Conservation (phyloP, 2,329 filamentous ascomycete species). For the Colletotrichum liaoningense region DNA sequence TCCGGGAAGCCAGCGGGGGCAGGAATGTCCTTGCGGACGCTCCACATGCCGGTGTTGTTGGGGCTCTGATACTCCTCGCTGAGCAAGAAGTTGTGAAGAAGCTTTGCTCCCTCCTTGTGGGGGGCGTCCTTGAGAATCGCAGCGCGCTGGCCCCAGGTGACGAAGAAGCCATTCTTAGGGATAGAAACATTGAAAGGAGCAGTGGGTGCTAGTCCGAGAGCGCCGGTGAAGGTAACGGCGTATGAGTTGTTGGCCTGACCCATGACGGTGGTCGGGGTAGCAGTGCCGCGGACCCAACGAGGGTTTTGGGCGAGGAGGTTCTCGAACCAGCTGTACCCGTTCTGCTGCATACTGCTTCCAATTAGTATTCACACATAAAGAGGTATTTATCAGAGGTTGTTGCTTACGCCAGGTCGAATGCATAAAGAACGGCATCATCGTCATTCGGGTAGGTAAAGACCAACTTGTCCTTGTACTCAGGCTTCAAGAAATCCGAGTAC, state of each 20-base stretch:
- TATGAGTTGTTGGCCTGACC: conserved; percentile 40
- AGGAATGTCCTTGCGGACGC: conserved; percentile 48
- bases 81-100: conserved; percentile 60
- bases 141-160: conserved; percentile 60
- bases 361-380: background rate
- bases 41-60: conserved; percentile 43
- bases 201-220: conserved; percentile 34
- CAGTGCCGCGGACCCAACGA: conserved; percentile 63
- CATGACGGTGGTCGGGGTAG: conserved; percentile 53
- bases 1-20: conserved; percentile 44
- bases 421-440: conserved; percentile 65
- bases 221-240: conserved; percentile 48
- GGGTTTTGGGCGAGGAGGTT: conserved; percentile 59
- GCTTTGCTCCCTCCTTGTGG: conserved; percentile 62
- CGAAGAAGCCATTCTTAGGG: conserved; percentile 53
- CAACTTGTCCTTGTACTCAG: conserved; percentile 64
- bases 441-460: conserved; percentile 68
- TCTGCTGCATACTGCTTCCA: conserved; percentile 47
- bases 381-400: background rate
- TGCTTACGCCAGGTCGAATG: conserved; percentile 60
- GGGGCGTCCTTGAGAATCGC: conserved; percentile 61
- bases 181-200: conserved; percentile 41
- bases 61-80: conserved; percentile 51
- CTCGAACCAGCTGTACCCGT: conserved; percentile 60
- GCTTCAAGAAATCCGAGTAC: conserved; percentile 57